Evolutionary conservation across 2,329 filamentous ascomycete species (phyloP).

Genomic region (Pseudophaeomoniella oleicola): DNA sequence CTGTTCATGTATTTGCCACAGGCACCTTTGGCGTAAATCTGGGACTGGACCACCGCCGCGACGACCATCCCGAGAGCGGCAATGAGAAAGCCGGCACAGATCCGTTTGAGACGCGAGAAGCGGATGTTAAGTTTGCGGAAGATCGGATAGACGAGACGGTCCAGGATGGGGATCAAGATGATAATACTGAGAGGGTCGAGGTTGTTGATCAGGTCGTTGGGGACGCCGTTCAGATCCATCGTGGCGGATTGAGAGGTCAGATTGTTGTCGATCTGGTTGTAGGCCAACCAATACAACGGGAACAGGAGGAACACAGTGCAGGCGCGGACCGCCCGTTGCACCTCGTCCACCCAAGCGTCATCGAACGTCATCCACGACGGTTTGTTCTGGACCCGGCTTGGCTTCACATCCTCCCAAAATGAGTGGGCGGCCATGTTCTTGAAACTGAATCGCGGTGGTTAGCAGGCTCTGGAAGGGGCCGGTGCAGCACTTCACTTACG

Average conservation of each 20-base stretch:
- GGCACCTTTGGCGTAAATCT: slow-evolving; percentile 44
- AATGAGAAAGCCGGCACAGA: slow-evolving; percentile 34
- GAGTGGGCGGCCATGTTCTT: slow-evolving; percentile 40
- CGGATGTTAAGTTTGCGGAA: slow-evolving; percentile 31
- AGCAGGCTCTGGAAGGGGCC: slow-evolving; percentile 7
- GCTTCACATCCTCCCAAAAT: slow-evolving; percentile 57
- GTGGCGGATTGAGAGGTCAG: slow-evolving; percentile 40
- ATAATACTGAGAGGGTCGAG: slow-evolving; percentile 39
- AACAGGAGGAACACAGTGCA: slow-evolving; percentile 54
- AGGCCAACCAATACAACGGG: slow-evolving; percentile 39
- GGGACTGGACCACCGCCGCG: slow-evolving; percentile 33
- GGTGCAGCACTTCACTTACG: slow-evolving; percentile 22
- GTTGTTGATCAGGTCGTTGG: slow-evolving; percentile 42
- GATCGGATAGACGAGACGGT: slow-evolving; percentile 36
- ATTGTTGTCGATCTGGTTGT: slow-evolving; percentile 42
- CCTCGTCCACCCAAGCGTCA: slow-evolving; percentile 69
- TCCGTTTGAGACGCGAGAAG: slow-evolving; percentile 40
- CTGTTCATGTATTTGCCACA: slow-evolving; percentile 44
- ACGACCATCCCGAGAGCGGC: slow-evolving; percentile 33
- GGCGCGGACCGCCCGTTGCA: slow-evolving; percentile 53
- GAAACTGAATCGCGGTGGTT: slow-evolving; percentile 13
- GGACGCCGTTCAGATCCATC: slow-evolving; percentile 36
- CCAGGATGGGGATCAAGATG: slow-evolving; percentile 39
- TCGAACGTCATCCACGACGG: slow-evolving; percentile 70
- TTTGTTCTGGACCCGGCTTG: slow-evolving; percentile 41